Base-by-base conservation (phyloP, 2,329 filamentous ascomycete genomes). In the Mariannaea elegans region DNA sequence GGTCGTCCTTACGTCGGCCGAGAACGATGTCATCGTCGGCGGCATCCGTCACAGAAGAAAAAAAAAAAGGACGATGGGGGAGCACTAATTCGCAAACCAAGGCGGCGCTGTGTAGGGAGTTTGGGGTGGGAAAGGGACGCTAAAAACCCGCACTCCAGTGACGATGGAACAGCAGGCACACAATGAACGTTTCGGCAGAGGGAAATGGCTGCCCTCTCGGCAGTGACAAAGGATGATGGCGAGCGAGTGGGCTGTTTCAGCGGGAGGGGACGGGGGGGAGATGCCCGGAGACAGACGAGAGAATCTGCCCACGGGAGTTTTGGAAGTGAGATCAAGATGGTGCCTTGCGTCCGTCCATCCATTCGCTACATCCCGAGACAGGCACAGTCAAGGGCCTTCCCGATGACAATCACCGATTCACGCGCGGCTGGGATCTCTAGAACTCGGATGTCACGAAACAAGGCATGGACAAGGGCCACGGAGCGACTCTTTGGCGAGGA, bases 21-120 rank as follows among this genome's bases (percentile, higher is more conserved):
- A 70, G 66, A 65, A 64, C 67, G 48, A 67, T 68, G 68, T 68
- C 59, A 68, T 66, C 44, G 58, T 70, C 68, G 68, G 67, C 68
- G 70, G 58, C 65, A 52, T 60, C 68, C 68, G 66, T 49, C 47
- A 23, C 14, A 41, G 42, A 27, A 34, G 39, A 29, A 41, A 55
- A 49, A 46, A 47, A 46, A 47, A 41, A 16, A 45, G n/a, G 41
- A 42, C 45, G 44, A 41, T 34, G 46, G 50, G 21, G 23, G 50
- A 49, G 39, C 31, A 34, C 31, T 53, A 41, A 50, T n/a, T n/a
- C n/a, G n/a, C n/a, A n/a, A n/a, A n/a, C n/a, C n/a, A n/a, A n/a
- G n/a, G n/a, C n/a, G n/a, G n/a, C n/a, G n/a, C n/a, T n/a, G n/a
- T 27, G 36, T 27, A 27, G 24, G 5, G 24, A 27, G 39, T 16